A percentile compares a stretch with the other conserved stretches of the same genome.
These are phyloP conservation scores for Naganishia friedmannii DNA, from an alignment of 768 basidiomycete species.

Conservation along the genomic window DNA sequence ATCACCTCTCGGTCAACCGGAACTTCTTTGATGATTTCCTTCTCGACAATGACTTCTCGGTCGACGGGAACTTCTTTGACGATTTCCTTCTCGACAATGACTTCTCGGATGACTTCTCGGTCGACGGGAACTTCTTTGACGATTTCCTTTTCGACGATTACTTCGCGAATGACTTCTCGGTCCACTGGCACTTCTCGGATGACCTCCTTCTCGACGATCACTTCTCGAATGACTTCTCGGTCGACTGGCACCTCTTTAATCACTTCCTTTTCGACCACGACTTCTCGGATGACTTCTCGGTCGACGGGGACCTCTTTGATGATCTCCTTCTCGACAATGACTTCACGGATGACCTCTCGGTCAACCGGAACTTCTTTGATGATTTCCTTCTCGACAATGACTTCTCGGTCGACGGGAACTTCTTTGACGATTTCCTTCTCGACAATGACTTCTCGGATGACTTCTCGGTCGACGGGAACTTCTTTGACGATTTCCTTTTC, in stretches of 20 bases:
- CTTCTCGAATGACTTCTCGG: slow-evolving; percentile 37
- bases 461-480: slow-evolving; percentile 32
- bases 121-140: slow-evolving; percentile 31
- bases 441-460: slow-evolving; percentile 35
- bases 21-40: slow-evolving; percentile 35
- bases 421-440: slow-evolving; percentile 23
- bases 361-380: slow-evolving; percentile 30
- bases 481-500: slow-evolving; percentile 36
- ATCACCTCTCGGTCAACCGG: too few species aligned
- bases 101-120: too few species aligned
- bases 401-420: slow-evolving; percentile 25
- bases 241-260: slow-evolving; percentile 46
- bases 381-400: slow-evolving; percentile 43
- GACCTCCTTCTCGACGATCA: slow-evolving; percentile 38
- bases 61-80: slow-evolving; percentile 23
- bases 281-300: slow-evolving; percentile 44
- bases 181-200: slow-evolving; percentile 49
- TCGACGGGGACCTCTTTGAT: slow-evolving; percentile 37
- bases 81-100: too few species aligned
- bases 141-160: too few species aligned
- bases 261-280: slow-evolving; percentile 39
- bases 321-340: too few species aligned
- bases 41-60: slow-evolving; percentile 41
- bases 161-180: too few species aligned
- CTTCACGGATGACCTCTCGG: too few species aligned